Conservation (phyloP, 208 protist genomes). For the Trypanosoma boissoni region DNA sequence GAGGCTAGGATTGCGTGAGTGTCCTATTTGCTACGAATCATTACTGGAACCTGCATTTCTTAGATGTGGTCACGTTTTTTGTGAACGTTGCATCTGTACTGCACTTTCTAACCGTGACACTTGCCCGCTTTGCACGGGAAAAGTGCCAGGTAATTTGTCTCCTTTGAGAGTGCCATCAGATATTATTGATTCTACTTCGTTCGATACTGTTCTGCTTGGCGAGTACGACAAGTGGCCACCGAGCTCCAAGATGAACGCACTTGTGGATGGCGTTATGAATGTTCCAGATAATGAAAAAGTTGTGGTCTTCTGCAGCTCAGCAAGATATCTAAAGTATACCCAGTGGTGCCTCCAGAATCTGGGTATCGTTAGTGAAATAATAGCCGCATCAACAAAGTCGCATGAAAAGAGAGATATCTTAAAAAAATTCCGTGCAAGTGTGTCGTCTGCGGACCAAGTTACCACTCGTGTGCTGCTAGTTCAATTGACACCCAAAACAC, state of each 20-base stretch:
- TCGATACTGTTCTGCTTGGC: not conserved
- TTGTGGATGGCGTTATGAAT: conserved; percentile 36
- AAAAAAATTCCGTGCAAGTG: conserved; percentile 17
- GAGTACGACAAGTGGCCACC: not conserved
- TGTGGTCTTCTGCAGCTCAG: conserved; percentile 95
- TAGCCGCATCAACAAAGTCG: conserved; percentile 43
- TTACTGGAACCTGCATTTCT: conserved; percentile 57
- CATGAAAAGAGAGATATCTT: conserved; percentile 66
- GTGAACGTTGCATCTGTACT: conserved; percentile 55
- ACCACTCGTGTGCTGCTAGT: conserved; percentile 79
- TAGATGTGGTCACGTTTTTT: conserved; percentile 81
- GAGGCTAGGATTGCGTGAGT: conserved; percentile 48
- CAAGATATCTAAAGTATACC: conserved; percentile 90
- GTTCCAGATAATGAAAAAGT: conserved; percentile 69
- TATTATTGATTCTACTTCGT: not conserved
- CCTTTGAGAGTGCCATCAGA: not conserved
- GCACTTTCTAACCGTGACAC: conserved; percentile 29
- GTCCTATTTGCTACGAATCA: conserved; percentile 73
- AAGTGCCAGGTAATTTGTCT: conserved; percentile 21
- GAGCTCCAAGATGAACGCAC: conserved; percentile 65
- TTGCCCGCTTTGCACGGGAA: conserved; percentile 57
- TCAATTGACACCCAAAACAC: conserved; percentile 84
- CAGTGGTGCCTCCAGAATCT: conserved; percentile 52
- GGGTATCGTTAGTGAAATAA: conserved; percentile 43
- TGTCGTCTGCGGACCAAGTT: not conserved